A percentile compares a stretch with the other conserved stretches of the same genome.
Conservation (phyloP, 2,329 filamentous ascomycete species). For the Camptophora hylomeconis region DNA sequence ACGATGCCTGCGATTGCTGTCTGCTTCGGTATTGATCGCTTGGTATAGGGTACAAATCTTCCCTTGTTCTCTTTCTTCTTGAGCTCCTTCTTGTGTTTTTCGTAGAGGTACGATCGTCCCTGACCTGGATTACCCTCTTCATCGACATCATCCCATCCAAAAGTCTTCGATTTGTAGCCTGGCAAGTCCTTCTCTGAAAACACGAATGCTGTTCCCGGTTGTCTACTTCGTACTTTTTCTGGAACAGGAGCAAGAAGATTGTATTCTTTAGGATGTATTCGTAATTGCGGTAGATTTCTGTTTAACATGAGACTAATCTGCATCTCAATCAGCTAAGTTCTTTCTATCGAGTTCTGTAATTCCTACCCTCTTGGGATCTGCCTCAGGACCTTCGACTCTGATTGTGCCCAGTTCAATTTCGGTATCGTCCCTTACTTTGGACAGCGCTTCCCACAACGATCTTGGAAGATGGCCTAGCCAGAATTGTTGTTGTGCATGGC, state of each 20-base stretch:
- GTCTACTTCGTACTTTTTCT: conserved; percentile 27
- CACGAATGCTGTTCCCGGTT: conserved; percentile 70
- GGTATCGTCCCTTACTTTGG: conserved; percentile 61
- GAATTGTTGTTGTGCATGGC: conserved; percentile 31
- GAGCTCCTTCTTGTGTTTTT: conserved; percentile 31
- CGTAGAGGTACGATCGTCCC: conserved; percentile 31
- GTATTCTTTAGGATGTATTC: conserved; percentile 76
- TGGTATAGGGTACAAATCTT: conserved; percentile 44
- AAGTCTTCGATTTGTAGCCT: conserved; percentile 43
- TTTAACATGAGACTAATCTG: conserved; percentile 58
- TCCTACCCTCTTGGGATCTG: conserved; percentile 35
- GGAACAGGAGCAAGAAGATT: conserved; percentile 57
- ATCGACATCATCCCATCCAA: conserved; percentile 25
- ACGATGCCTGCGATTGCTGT: conserved; percentile 63
- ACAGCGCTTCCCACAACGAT: conserved; percentile 71
- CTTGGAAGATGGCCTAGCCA: conserved; percentile 70
- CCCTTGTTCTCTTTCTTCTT: conserved; percentile 36
- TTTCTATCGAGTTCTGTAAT: conserved; percentile 9
- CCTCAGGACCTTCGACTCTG: conserved; percentile 43
- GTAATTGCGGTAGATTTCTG: conserved; percentile 50
- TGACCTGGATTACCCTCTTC: conserved; percentile 29
- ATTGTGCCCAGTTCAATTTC: conserved; percentile 73
- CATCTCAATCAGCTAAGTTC: conserved; percentile 28
- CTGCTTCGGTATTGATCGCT: conserved; percentile 60
- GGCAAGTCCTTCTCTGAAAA: conserved; percentile 91